Conservation (phyloP, 2,329 filamentous ascomycete genomes). For the Aspergillus pseudonomiae region DNA sequence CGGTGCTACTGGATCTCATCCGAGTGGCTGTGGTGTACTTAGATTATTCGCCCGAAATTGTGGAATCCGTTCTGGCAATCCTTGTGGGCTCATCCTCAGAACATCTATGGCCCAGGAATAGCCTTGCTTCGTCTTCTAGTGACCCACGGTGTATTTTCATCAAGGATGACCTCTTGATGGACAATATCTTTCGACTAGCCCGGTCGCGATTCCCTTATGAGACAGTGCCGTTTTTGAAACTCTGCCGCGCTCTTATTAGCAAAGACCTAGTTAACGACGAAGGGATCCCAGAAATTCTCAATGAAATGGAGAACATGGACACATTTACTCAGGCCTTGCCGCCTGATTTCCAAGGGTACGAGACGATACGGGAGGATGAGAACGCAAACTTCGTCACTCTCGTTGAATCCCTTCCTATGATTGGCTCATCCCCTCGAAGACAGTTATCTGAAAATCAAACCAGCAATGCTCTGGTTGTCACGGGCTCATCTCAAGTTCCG, state of each 20-base stretch:
- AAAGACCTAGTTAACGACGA: constrained; percentile 49
- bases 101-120: constrained; percentile 21
- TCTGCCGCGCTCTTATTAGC: constrained; percentile 67
- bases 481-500: constrained; percentile 41
- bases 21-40: constrained; percentile 68
- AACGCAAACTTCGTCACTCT: constrained; percentile 79
- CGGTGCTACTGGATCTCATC: constrained; percentile 70
- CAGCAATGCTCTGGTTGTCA: constrained; percentile 40
- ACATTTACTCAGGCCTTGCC: constrained; percentile 80
- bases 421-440: constrained; percentile 34
- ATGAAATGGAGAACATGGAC: constrained; percentile 69
- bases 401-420: constrained; percentile 56
- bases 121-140: constrained; percentile 23
- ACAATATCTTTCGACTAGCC: constrained; percentile 66
- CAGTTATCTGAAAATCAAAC: constrained; percentile 25
- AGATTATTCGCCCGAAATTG: constrained; percentile 72
- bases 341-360: constrained; percentile 70
- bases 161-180: constrained; percentile 60
- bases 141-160: constrained; percentile 57
- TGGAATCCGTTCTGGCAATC: constrained; percentile 67
- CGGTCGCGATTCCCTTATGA: constrained; percentile 84
- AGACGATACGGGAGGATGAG: constrained; percentile 80
- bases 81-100: constrained; percentile 51
- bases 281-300: constrained; percentile 58
- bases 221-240: constrained; percentile 72